These are phyloP conservation scores for Fusarium nisikadoi DNA, from an alignment of 2,329 filamentous ascomycete species.

Conservation along the genomic window DNA sequence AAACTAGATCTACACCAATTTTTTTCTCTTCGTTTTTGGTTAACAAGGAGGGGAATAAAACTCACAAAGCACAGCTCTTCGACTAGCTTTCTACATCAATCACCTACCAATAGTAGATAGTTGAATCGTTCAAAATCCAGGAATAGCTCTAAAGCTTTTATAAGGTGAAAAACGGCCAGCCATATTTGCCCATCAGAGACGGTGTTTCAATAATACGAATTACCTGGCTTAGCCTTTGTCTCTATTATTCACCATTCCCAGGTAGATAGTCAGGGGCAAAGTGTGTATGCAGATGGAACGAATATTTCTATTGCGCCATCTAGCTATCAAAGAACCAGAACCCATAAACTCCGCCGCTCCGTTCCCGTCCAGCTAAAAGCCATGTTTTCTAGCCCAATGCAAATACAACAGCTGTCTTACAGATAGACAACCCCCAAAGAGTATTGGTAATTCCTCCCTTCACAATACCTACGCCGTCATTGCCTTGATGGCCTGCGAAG, in stretches of 20 bases:
- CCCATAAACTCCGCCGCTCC: constrained; percentile 51
- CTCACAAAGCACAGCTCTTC: not conserved
- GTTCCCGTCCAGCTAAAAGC: constrained; percentile 43
- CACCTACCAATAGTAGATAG: not conserved
- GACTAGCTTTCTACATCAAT: not conserved
- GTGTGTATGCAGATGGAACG: constrained; percentile 24
- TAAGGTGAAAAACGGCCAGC: not conserved
- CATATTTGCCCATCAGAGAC: not conserved
- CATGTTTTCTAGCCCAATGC: constrained; percentile 44
- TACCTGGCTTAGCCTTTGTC: not conserved
- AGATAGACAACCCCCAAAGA: constrained; percentile 32
- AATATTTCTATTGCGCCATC: constrained; percentile 39
- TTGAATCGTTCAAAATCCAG: not conserved
- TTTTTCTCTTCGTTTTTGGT: not conserved
- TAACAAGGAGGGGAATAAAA: not conserved
- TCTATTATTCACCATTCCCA: not conserved
- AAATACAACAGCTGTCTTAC: constrained; percentile 41
- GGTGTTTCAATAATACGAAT: not conserved
- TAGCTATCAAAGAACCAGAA: constrained; percentile 43
- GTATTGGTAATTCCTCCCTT: constrained; percentile 21
- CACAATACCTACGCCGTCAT: constrained; percentile 14
- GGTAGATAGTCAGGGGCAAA: not conserved
- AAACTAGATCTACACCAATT: not conserved
- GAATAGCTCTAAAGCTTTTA: not conserved
- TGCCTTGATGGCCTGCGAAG: constrained; percentile 11